Evolutionary conservation across 331 rosid genomes (phyloP).

Genomic region (Malus hybrid): DNA sequence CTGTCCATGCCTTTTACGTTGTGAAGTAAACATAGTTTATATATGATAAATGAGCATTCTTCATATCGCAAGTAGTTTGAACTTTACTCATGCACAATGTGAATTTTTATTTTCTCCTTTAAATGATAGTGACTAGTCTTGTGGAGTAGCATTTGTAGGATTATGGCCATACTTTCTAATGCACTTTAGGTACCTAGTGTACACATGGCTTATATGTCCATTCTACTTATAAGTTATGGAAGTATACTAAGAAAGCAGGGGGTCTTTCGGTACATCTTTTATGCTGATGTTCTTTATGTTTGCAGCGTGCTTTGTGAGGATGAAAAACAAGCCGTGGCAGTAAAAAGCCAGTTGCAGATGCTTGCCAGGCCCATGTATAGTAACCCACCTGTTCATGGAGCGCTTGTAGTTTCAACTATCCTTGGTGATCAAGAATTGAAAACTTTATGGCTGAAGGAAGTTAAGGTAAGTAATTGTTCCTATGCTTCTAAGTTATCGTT

Average conservation of each 20-base stretch:
- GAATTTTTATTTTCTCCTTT: not conserved
- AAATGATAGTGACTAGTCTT: not conserved
- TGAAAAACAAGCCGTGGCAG: slow-evolving; percentile 88
- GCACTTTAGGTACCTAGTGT: not conserved
- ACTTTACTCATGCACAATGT: not conserved
- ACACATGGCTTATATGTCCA: not conserved
- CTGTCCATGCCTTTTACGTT: not conserved
- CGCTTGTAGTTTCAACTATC: slow-evolving; percentile 67
- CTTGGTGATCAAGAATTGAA: slow-evolving; percentile 80
- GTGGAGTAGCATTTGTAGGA: not conserved
- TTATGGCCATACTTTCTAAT: not conserved
- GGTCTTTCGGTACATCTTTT: not conserved
- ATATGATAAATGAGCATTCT: not conserved
- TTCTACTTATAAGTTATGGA: not conserved
- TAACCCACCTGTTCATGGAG: slow-evolving; percentile 93
- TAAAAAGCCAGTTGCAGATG: slow-evolving; percentile 86
- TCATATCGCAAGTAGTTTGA: not conserved
- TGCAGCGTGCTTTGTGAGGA: slow-evolving; percentile 84
- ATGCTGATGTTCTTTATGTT: not conserved
- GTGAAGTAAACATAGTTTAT: not conserved
- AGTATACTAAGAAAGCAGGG: not conserved
- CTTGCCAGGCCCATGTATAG: slow-evolving; percentile 97
- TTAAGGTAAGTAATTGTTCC: slow-evolving; percentile 44
- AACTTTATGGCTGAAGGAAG: slow-evolving; percentile 80
- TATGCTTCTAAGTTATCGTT: not conserved